phyloP scores from a whole-genome alignment of 805 yeast genomes.

The Kodamaea kaohsiungensis region DNA sequence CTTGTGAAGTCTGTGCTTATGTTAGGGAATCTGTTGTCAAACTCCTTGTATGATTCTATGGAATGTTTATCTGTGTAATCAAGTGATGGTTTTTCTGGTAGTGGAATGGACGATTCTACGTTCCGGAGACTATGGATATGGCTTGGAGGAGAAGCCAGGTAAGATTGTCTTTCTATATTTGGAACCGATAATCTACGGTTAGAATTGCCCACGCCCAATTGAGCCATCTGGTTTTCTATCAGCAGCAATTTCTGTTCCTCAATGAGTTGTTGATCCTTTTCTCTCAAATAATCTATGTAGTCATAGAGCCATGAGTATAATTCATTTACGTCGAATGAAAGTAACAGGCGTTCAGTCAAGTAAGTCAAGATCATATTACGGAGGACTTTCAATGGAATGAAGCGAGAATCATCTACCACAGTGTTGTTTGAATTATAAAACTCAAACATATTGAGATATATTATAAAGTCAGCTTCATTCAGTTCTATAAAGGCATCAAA shows the following conservation, averaged over 20 bases:
- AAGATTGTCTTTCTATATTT: neutral
- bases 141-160: constrained; percentile 5
- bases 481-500: constrained; percentile 40
- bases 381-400: constrained; percentile 21
- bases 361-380: constrained; percentile 29
- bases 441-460: constrained; percentile 42
- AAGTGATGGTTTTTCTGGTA: neutral
- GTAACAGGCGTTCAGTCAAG: constrained; percentile 28
- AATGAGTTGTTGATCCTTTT: constrained; percentile 21
- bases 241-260: neutral
- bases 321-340: constrained; percentile 36
- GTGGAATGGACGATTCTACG: neutral
- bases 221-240: neutral
- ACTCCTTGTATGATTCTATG: neutral
- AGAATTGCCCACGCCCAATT: neutral
- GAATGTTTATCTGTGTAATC: neutral
- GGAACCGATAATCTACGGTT: neutral
- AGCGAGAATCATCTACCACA: constrained; percentile 11
- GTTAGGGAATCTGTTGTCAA: neutral
- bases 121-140: neutral
- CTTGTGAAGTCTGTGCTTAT: neutral
- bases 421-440: constrained; percentile 35
- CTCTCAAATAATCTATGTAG: constrained; percentile 38
- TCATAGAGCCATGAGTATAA: constrained; percentile 40
- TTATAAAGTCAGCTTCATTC: constrained; percentile 40